Conservation (phyloP, 2,329 filamentous ascomycete species). For the Zymoseptoria crescenta region DNA sequence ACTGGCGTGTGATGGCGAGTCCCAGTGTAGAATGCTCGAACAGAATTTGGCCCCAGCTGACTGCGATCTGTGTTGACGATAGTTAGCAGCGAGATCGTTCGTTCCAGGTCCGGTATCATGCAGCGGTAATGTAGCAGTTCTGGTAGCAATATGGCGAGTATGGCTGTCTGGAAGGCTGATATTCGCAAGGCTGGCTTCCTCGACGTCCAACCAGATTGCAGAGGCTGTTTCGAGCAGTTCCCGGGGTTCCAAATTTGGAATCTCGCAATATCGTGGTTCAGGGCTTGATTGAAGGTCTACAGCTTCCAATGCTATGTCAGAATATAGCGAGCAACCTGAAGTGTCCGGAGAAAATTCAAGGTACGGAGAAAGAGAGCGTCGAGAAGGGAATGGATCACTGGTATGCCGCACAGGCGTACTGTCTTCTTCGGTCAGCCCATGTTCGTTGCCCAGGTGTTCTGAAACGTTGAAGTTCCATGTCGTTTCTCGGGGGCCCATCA, state of each 20-base stretch:
- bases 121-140: neutral
- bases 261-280: neutral
- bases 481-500: neutral
- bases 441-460: neutral
- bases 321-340: neutral
- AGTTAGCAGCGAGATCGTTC: neutral
- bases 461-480: neutral
- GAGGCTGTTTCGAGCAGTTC: neutral
- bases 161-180: neutral
- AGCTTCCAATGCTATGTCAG: conserved; percentile 1
- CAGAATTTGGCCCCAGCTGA: neutral
- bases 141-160: neutral
- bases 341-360: conserved; percentile 2
- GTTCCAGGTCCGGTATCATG: neutral
- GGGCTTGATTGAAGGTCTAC: conserved; percentile 5
- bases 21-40: neutral
- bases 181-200: neutral
- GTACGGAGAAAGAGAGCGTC: neutral
- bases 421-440: neutral
- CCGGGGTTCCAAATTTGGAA: neutral
- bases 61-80: neutral
- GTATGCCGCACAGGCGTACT: neutral
- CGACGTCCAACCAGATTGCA: neutral
- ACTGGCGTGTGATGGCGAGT: neutral
- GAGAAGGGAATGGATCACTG: neutral